These are phyloP conservation scores for Calocybe cyanea DNA, from an alignment of 768 basidiomycete species.

Conservation along the genomic window DNA sequence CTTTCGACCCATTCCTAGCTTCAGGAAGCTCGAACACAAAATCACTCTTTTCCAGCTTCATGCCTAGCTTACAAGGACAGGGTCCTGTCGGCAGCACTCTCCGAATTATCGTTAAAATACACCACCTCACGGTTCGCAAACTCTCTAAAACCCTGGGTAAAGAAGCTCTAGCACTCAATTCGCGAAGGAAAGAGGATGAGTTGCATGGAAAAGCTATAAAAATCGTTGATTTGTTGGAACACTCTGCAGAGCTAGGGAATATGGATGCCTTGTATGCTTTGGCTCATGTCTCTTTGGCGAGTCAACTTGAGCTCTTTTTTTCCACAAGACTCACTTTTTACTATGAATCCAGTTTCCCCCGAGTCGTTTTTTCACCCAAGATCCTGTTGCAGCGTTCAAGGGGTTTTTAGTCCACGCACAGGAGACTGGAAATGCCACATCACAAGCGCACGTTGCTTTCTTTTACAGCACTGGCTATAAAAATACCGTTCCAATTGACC, in stretches of 20 bases:
- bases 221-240: constrained; percentile 74
- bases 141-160: constrained; percentile 37
- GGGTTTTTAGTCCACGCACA: constrained; percentile 61
- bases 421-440: constrained; percentile 76
- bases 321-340: neutral
- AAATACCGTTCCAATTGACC: constrained; percentile 56
- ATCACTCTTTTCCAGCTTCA: constrained; percentile 59
- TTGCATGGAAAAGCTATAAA: constrained; percentile 70
- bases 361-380: constrained; percentile 56
- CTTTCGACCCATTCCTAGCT: constrained; percentile 49
- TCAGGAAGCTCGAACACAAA: constrained; percentile 37
- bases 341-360: constrained; percentile 58
- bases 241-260: constrained; percentile 78
- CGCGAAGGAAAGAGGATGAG: constrained; percentile 63
- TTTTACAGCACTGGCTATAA: constrained; percentile 86
- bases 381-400: constrained; percentile 62
- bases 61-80: constrained; percentile 73
- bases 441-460: constrained; percentile 84
- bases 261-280: constrained; percentile 68
- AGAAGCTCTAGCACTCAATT: constrained; percentile 34
- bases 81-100: constrained; percentile 70
- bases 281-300: constrained; percentile 63
- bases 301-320: constrained; percentile 17
- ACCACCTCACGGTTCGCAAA: constrained; percentile 51
- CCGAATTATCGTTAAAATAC: constrained; percentile 64